Base-by-base conservation (phyloP, 2,329 filamentous ascomycete species). In the Penicillium sp. region DNA sequence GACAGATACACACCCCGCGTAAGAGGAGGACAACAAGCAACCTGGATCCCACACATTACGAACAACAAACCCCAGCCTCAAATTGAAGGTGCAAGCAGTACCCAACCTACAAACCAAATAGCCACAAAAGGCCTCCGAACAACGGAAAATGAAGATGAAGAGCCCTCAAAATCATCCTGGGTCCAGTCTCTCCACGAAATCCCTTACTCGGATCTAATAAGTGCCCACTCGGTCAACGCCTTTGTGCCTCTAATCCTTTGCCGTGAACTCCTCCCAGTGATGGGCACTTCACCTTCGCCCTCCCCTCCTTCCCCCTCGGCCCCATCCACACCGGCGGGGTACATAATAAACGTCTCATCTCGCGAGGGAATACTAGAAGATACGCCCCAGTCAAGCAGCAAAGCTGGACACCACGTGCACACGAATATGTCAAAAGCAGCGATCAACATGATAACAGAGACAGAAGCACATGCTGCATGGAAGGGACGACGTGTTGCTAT, bases 371-470 rank as follows among this genome's bases (percentile, higher is more conserved):
- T 75, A 19, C 69, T 74, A 31, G 73, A 76, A 57, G 35, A 52
- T 25, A 38, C 35, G 13, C n/a, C 50, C 8, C 23, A 31, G 2
- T 64, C 62, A 2, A 41, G 48, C 1, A 61, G 64, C 51, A 76
- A 75, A 58, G 59, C 53, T 1, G 73, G 74, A 7, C 62, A 66
- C 38, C 73, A 77, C 46, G 73, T 75, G 9, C 73, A 77, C 58
- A 77, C 73, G 10, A 75, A 77, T 59, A 76, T 76, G 71, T 73
- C 72, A 21, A 77, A 78, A 49, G 75, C 75, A 7, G 73, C 71
- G 1, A 68, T 78, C 15, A 76, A 76, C 62, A 77, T 77, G 74
- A 73, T 77, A 45, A 77, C 75, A 0, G 72, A 77, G 58, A 76
- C 74, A 0, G 73, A 77, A 50, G 70, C 72, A 6, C 58, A 56